Base-by-base conservation (phyloP, 352 stramenopile species). In the Phytophthora ramorum region DNA sequence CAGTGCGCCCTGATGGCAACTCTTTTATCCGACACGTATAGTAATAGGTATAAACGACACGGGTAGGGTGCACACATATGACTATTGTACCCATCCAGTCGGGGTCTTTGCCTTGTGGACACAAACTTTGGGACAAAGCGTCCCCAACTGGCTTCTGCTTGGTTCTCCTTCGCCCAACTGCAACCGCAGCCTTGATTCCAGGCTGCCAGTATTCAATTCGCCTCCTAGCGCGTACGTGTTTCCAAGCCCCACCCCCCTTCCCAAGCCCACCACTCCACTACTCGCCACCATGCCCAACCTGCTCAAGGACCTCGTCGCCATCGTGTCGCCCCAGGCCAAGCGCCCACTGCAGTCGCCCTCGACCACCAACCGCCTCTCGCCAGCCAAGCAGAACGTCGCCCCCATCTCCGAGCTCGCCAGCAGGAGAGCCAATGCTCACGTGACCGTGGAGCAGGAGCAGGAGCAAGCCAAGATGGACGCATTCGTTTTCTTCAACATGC, bases 221-320 rank as follows among this genome's bases (percentile, higher is more conserved):
- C 79, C 71, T 40, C 66, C 76, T n/a, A 85, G 51, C 58, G 61
- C 58, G 14, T 45, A 44, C 40, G 74, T 79, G 47, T 55, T 58
- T 32, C 20, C 38, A 60, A 82, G 24, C 40, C 46, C 19, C 17
- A 1, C 22, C 22, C 22, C 3, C 22, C 22, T 24, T 13, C 58
- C 54, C 64, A 83, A 43, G 34, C 59, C 66, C 40, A 9, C 16
- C 17, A 70, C 20, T n/a, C n/a, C n/a, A n/a, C n/a, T n/a, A n/a
- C n/a, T n/a, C n/a, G n/a, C 48, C 49, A 69, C 24, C 26, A 92
- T 89, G 78, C 69, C 78, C 48, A 81, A 64, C 51, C 60, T 69
- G 35, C 64, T 87, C 26, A 74, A 73, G 76, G 79, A 85, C 41
- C 55, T 87, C 65, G 63, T 78, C 56, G 69, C 66, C 32, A 70